A percentile compares a stretch with the other conserved stretches of the same genome.
These are phyloP conservation scores for Geranium brycei DNA, from an alignment of 345 rosid species.

Conservation along the genomic window DNA sequence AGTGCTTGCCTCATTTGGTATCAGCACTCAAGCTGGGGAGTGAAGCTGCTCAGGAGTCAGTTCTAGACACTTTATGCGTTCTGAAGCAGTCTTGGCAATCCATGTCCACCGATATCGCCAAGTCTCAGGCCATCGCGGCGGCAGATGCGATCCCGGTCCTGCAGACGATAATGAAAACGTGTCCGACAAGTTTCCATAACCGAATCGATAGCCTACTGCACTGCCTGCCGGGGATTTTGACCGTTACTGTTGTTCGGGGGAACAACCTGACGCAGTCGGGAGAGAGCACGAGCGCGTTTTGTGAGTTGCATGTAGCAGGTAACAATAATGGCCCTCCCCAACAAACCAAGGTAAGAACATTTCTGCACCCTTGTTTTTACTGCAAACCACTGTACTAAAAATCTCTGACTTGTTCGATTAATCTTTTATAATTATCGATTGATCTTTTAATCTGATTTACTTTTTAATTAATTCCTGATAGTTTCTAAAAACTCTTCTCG, in stretches of 20 bases:
- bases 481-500: no score
- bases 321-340: constrained; percentile 71
- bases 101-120: constrained; percentile 62
- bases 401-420: no score
- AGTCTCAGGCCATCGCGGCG: constrained; percentile 72
- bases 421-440: no score
- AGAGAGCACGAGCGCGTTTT: constrained; percentile 75
- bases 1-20: constrained; percentile 75
- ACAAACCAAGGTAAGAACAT: constrained; percentile 60
- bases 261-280: constrained; percentile 69
- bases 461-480: no score
- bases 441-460: no score
- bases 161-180: constrained; percentile 70
- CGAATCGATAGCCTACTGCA: constrained; percentile 73
- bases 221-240: constrained; percentile 83
- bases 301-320: constrained; percentile 49
- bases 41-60: constrained; percentile 67
- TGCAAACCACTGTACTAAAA: no score
- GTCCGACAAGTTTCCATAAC: constrained; percentile 77
- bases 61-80: constrained; percentile 62
- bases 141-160: constrained; percentile 75
- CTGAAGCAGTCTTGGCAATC: constrained; percentile 72
- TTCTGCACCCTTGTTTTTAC: no score
- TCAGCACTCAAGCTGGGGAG: constrained; percentile 63
- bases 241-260: constrained; percentile 69